These are phyloP conservation scores for Calonectria hongkongensis DNA, from an alignment of 2,329 filamentous ascomycete genomes.

Conservation along the genomic window DNA sequence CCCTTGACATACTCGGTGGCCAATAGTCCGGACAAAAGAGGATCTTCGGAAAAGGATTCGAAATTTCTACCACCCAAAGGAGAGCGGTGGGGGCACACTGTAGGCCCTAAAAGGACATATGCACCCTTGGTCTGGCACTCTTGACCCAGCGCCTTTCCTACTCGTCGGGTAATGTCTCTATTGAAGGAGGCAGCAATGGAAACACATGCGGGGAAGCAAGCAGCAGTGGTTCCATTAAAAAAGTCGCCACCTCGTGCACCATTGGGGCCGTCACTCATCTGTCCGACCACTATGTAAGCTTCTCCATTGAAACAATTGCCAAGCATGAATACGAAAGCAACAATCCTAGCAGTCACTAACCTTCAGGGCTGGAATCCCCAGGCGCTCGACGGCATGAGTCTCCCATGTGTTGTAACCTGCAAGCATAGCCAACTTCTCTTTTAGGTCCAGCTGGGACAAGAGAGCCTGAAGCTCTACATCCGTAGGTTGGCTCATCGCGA, in stretches of 20 bases:
- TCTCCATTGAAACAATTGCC: not conserved
- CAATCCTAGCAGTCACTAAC: not conserved
- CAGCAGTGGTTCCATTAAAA: constrained; percentile 41
- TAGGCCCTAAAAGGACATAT: constrained; percentile 76
- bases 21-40: constrained; percentile 53
- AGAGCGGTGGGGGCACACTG: constrained; percentile 77
- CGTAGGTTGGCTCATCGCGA: constrained; percentile 11
- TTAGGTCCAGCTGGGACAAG: constrained; percentile 2
- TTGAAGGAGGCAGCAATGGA: constrained; percentile 57
- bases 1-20: constrained; percentile 57
- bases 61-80: constrained; percentile 65
- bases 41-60: constrained; percentile 77
- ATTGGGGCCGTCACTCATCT: constrained; percentile 42
- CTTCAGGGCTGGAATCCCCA: constrained; percentile 15
- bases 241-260: constrained; percentile 43
- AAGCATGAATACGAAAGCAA: not conserved
- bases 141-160: constrained; percentile 39
- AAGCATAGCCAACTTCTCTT: constrained; percentile 15
- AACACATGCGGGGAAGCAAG: constrained; percentile 56
- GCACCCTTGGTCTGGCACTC: constrained; percentile 67
- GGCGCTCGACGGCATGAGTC: constrained; percentile 5
- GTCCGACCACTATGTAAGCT: not conserved
- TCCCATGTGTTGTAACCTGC: constrained; percentile 5
- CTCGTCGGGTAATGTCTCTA: constrained; percentile 48
- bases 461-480: constrained; percentile 20